Percentiles rank a stretch among this genome's conserved stretches.
Evolutionary conservation across 305 asterid species (phyloP).

Genomic region (Rubia tinctorum): DNA sequence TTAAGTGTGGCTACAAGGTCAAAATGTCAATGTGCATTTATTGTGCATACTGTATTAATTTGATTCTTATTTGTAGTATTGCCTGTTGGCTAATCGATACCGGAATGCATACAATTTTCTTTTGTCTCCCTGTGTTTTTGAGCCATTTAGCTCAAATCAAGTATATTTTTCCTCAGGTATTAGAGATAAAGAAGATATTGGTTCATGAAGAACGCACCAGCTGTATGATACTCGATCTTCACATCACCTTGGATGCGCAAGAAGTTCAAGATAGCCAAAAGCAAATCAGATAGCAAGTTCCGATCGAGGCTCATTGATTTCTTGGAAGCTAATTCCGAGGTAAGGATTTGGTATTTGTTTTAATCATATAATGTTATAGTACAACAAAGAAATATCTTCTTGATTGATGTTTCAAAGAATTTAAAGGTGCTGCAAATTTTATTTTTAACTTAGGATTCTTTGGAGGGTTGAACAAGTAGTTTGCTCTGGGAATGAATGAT

Average conservation of each 20-base stretch:
- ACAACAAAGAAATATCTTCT: background rate
- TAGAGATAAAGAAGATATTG: conserved; percentile 58
- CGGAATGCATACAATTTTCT: background rate
- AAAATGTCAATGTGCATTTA: conserved; percentile 6
- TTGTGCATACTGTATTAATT: background rate
- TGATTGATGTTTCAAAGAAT: background rate
- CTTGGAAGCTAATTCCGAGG: conserved; percentile 66
- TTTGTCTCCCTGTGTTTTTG: background rate
- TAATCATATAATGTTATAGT: background rate
- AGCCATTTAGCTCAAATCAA: conserved; percentile 78
- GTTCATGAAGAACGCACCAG: conserved; percentile 59
- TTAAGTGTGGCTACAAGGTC: conserved; percentile 5
- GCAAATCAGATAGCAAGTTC: conserved; percentile 46
- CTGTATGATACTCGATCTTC: conserved; percentile 76
- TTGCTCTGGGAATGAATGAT: background rate
- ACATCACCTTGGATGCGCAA: conserved; percentile 18
- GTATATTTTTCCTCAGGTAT: conserved; percentile 80
- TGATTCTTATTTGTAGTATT: background rate
- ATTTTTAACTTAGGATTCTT: background rate
- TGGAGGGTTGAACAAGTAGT: background rate
- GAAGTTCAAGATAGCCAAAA: conserved; percentile 36
- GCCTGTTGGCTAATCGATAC: background rate
- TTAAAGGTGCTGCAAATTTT: background rate
- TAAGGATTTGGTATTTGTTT: conserved; percentile 20
- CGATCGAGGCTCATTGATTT: conserved; percentile 51